phyloP scores from a whole-genome alignment of 1,139 yeast species.

The Saccharomyces hybrid region DNA sequence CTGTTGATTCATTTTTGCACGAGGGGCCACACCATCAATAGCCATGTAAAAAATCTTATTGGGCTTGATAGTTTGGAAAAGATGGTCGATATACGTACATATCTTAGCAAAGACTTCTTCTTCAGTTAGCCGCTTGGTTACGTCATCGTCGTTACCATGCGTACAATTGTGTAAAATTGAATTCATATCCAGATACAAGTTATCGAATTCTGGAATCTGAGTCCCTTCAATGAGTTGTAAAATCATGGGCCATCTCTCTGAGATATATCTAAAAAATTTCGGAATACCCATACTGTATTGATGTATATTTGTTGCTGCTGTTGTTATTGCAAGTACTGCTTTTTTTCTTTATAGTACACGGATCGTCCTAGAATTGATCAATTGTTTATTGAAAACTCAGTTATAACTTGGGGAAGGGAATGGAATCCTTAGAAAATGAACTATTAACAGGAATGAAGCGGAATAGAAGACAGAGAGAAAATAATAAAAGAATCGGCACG shows the following conservation, averaged over 20 bases:
- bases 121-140: constrained; percentile 61
- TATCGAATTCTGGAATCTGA: constrained; percentile 91
- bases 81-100: constrained; percentile 88
- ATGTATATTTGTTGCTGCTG: not conserved
- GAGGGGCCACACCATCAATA: constrained; percentile 97
- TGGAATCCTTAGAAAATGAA: too few relatives aligned
- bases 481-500: too few relatives aligned
- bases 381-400: not conserved
- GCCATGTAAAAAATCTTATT: constrained; percentile 90
- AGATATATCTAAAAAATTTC: constrained; percentile 89
- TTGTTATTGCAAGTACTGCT: not conserved
- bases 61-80: constrained; percentile 83
- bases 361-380: not conserved
- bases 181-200: constrained; percentile 93
- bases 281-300: constrained; percentile 66
- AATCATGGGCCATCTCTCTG: constrained; percentile 98
- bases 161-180: constrained; percentile 93
- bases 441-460: too few relatives aligned
- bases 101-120: constrained; percentile 89
- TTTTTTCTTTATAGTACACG: not conserved
- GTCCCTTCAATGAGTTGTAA: constrained; percentile 79
- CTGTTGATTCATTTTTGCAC: constrained; percentile 99
- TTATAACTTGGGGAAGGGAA: too few relatives aligned
- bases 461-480: too few relatives aligned
- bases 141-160: constrained; percentile 64